These are phyloP conservation scores for Yueomyces sp. DNA, from an alignment of 805 yeast genomes.

Conservation along the genomic window DNA sequence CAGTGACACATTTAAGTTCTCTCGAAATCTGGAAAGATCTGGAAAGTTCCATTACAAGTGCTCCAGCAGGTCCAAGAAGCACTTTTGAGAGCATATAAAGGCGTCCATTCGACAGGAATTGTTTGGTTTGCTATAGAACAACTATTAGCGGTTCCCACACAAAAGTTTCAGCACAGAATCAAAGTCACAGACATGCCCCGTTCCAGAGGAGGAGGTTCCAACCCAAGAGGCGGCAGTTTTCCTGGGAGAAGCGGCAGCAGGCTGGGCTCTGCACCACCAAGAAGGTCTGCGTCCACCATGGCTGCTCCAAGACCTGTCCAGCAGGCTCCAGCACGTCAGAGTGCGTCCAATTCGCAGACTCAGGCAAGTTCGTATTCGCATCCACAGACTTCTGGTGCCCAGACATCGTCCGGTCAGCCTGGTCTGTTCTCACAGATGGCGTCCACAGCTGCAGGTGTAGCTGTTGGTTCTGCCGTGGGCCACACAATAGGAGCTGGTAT, in stretches of 20 bases:
- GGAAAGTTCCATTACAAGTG: no score
- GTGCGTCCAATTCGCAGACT: slow-evolving; percentile 63
- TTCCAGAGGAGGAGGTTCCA: slow-evolving; percentile 25
- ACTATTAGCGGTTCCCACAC: no score
- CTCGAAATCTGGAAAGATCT: no score
- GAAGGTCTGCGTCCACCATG: slow-evolving; percentile 67
- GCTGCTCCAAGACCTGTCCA: slow-evolving; percentile 29
- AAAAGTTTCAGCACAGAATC: no score
- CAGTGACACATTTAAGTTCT: no score
- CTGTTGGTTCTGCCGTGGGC: slow-evolving; percentile 95
- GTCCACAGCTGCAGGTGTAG: slow-evolving; percentile 98
- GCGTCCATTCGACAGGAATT: no score
- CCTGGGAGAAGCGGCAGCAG: no score
- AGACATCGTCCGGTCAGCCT: slow-evolving; percentile 32
- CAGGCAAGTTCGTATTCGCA: slow-evolving; percentile 37
- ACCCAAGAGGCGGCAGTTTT: slow-evolving; percentile 26
- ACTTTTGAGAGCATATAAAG: no score
- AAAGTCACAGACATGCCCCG: slow-evolving; percentile 28
- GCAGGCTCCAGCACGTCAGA: slow-evolving; percentile 34
- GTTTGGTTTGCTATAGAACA: no score
- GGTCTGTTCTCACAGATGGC: slow-evolving; percentile 97
- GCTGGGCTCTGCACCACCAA: slow-evolving; percentile 23
- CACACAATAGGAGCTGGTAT: slow-evolving; percentile 95
- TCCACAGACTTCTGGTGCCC: slow-evolving; percentile 32
- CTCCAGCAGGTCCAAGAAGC: no score